Evolutionary conservation across 2,329 filamentous ascomycete species (phyloP), one percentile per base, ranked within the genome.

Genomic region (Penicillium sp.): DNA sequence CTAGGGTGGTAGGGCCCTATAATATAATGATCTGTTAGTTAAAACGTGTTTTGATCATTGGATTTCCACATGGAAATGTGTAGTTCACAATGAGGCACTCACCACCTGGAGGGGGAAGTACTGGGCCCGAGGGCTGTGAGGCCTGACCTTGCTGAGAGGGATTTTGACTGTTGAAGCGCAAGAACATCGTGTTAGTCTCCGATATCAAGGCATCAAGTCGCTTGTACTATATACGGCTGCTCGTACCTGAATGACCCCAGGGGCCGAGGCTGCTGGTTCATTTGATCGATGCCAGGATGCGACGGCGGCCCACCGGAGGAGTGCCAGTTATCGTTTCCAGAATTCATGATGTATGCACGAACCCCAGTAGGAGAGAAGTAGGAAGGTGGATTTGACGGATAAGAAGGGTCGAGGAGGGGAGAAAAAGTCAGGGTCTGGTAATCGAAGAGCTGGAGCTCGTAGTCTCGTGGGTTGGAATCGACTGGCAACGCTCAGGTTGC

Each of bases 231-330:
- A 23, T 17, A 19, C n/a, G 36, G 52, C 25, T 47, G 21, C 35
- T 67, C 73, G 62, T 76, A 79, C 77, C 75, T 73, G 68, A 77
- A 80, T 29, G 75, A 74, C 43, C 75, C 75, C 64, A 78, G 68
- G 43, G 76, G 73, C 61, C 77, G 73, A 61, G 74, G 70, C 61
- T 75, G 75, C 64, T 75, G 76, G 65, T 66, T 75, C 69, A 76
- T 70, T 62, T 72, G 76, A 60, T 75, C 77, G 70, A 75, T 77
- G 63, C 72, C 71, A 66, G 73, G 72, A 68, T 77, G 75, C 59
- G 73, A 70, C 59, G 74, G 75, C 49, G 73, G 73, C 54, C 74
- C 73, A 68, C 72, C 72, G 29, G 72, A 68, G 54, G 72, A 71
- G 66, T 77, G 75, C 75, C 75, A 78, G 58, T 69, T 73, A 72